These are phyloP conservation scores for Limonium bicolor DNA, from an alignment of 148 eudicot species.

Conservation along the genomic window DNA sequence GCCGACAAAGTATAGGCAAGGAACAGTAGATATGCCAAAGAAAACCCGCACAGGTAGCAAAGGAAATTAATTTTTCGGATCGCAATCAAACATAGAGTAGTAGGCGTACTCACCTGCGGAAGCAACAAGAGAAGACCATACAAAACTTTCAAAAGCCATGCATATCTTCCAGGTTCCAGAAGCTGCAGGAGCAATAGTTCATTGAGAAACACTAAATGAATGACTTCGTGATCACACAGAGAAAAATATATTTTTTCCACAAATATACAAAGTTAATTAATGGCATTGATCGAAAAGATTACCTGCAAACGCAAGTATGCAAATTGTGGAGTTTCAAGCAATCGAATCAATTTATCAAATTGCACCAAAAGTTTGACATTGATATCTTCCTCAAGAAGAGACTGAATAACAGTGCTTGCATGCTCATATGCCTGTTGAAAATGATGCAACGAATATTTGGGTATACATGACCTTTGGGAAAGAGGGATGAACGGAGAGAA, in stretches of 20 bases:
- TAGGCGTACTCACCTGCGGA: constrained; percentile 55
- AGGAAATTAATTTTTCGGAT: no score
- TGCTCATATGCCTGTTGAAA: constrained; percentile 77
- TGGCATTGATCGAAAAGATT: background rate
- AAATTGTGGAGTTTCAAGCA: constrained; percentile 89
- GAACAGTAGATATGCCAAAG: no score
- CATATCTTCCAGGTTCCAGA: constrained; percentile 89
- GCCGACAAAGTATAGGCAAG: no score
- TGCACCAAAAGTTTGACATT: constrained; percentile 82
- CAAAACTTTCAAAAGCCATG: constrained; percentile 73
- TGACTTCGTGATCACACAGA: background rate
- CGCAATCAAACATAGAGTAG: no score
- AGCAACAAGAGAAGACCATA: constrained; percentile 96
- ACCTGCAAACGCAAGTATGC: constrained; percentile 94
- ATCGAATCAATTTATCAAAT: constrained; percentile 80
- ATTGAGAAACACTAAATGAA: no score
- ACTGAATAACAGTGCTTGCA: constrained; percentile 85
- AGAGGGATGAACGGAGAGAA: background rate
- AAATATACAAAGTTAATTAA: background rate
- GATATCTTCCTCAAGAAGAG: constrained; percentile 84
- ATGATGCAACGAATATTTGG: no score
- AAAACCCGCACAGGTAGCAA: no score
- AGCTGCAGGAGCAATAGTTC: constrained; percentile 46
- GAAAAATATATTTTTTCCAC: no score
- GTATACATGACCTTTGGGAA: no score